A percentile compares a stretch with the other conserved stretches of the same genome.
Conservation (phyloP, 371 early-diverging fungal species). For the Mucor saturninus region DNA sequence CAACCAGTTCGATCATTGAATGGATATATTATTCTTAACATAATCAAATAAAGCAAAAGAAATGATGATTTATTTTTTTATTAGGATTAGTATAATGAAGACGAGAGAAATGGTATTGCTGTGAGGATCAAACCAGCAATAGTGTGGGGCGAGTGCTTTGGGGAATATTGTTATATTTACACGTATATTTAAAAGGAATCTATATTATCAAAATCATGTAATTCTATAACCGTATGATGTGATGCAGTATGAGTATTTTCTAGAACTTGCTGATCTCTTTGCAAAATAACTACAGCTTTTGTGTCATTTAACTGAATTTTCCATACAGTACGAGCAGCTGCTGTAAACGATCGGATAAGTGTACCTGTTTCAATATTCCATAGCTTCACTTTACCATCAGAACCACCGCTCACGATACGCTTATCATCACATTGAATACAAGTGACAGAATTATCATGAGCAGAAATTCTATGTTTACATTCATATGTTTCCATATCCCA, state of each 20-base stretch:
- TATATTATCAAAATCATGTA: conserved; percentile 40
- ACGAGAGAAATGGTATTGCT: too few species aligned
- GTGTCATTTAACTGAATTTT: conserved; percentile 59
- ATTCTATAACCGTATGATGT: conserved; percentile 39
- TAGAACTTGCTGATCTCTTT: conserved; percentile 26
- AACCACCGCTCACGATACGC: conserved; percentile 81
- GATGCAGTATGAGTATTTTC: conserved; percentile 8
- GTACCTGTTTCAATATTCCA: conserved; percentile 81
- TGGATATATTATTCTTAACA: conserved; percentile 1
- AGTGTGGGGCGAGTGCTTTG: too few species aligned
- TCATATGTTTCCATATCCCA: conserved; percentile 73
- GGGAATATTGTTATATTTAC: too few species aligned
- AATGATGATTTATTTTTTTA: conserved; percentile 4
- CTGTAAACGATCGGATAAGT: conserved; percentile 67
- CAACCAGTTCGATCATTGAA: not conserved
- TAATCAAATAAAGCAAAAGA: not conserved
- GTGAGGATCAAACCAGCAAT: too few species aligned
- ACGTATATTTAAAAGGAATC: too few species aligned
- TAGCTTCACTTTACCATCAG: conserved; percentile 82
- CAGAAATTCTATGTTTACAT: conserved; percentile 70
- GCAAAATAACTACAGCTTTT: conserved; percentile 61
- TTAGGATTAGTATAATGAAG: too few species aligned
- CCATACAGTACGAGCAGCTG: conserved; percentile 62
- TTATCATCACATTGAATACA: conserved; percentile 81
- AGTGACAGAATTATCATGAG: conserved; percentile 83